Conservation (phyloP, 2,329 filamentous ascomycete genomes). For the Botrytis porri region DNA sequence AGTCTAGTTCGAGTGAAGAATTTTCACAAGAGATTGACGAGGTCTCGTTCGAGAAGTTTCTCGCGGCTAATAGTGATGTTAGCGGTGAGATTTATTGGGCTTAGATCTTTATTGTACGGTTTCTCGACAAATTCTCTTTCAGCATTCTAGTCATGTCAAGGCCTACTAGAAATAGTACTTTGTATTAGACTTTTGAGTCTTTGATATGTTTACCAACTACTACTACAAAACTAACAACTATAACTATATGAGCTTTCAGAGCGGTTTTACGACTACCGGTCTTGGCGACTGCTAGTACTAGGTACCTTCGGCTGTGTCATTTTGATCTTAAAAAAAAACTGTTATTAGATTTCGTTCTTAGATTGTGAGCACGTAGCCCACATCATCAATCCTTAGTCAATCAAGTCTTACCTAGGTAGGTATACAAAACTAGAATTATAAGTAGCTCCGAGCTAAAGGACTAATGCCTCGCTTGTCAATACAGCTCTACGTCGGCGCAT, state of each 20-base stretch:
- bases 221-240: neutral
- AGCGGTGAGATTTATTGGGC: neutral
- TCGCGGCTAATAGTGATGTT: too few relatives aligned
- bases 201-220: neutral
- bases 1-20: neutral
- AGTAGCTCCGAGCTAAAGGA: neutral
- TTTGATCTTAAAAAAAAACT: neutral
- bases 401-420: too few relatives aligned
- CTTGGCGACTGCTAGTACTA: neutral
- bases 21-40: neutral
- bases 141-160: neutral
- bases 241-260: neutral
- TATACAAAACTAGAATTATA: neutral
- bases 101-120: neutral
- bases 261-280: neutral
- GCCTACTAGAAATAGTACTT: neutral
- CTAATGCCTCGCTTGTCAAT: neutral
- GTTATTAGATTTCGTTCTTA: neutral
- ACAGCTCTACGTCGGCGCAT: neutral
- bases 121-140: neutral
- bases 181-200: neutral
- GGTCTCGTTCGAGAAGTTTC: neutral
- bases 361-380: neutral
- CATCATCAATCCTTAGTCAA: neutral
- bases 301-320: neutral